Evolutionary conservation across 305 asterid genomes (phyloP), one percentile per base, ranked within the genome.

Genomic region (Salvia sclarea): DNA sequence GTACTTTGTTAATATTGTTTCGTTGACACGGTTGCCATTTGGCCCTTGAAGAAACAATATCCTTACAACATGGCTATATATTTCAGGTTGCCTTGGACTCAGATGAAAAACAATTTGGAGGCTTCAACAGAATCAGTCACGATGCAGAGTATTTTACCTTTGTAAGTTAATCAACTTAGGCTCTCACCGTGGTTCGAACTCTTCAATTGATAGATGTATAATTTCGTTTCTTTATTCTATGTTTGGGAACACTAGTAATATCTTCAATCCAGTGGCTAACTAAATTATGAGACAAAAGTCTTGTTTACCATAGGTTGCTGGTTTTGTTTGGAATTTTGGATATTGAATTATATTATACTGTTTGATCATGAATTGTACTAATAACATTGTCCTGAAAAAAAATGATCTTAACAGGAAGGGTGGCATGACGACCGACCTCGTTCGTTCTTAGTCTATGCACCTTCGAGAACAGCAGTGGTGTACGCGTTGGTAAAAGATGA

Each of bases 381-480:
- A 54, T 28, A 13, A 2, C 14, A n/a, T 54, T 54, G 24, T 54
- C 40, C 21, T 28, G 45, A 30, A 16, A 57, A 52, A 61, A 57
- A 52, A 61, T 66, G 57, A 50, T 78, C 63, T 69, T 18, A 71
- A 74, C 95, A 94, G 98, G 96, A 85, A 41, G 88, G 83, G 45
- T 54, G 68, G 86, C 82, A 77, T n/a, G 95, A 91, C 66, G 83
- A 82, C 18, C 80, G 98, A 50, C 98, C 97, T 48, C 78, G 84
- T 33, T 94, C 98, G 6, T 83, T 94, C 50, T 47, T 80, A 82
- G 77, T 91, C 37, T 94, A 94, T 43, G 87, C 97, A 59, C 98
- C 98, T 49, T 83, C 85, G 54, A 90, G 98, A 71, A 94, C 98
- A 2, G 97, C 91, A 52, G 96, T 85, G 54, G 96, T 91, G 38